Percentiles rank a stretch among this genome's conserved stretches.
Evolutionary conservation across 2,329 filamentous ascomycete genomes (phyloP).

Genomic region (Exophiala bonariae): DNA sequence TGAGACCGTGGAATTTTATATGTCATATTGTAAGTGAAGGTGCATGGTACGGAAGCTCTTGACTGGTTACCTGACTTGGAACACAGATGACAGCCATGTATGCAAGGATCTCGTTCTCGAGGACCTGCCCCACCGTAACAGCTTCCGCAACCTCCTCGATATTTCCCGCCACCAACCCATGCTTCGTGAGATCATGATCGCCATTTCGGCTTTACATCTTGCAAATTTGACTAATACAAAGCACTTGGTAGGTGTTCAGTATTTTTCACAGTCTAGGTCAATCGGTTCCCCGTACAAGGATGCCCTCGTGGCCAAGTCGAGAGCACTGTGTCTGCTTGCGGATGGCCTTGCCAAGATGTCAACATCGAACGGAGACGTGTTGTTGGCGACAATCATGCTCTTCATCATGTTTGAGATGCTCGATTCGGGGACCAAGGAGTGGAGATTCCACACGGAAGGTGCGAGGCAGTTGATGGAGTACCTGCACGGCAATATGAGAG

Average conservation of each 20-base stretch:
- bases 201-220: slow-evolving; percentile 32
- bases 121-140: slow-evolving; percentile 46
- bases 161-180: slow-evolving; percentile 46
- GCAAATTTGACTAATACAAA: slow-evolving; percentile 3
- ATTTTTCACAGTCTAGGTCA: background rate
- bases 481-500: slow-evolving; percentile 30
- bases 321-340: background rate
- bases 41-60: no score
- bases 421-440: slow-evolving; percentile 52
- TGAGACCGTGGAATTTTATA: no score
- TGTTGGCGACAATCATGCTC: slow-evolving; percentile 47
- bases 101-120: slow-evolving; percentile 49
- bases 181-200: slow-evolving; percentile 47
- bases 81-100: slow-evolving; percentile 33
- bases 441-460: slow-evolving; percentile 53
- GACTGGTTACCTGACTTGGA: no score
- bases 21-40: no score
- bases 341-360: background rate
- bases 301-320: background rate
- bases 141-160: slow-evolving; percentile 49
- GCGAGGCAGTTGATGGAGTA: slow-evolving; percentile 48
- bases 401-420: slow-evolving; percentile 53
- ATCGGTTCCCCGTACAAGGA: background rate
- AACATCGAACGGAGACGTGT: slow-evolving; percentile 41
- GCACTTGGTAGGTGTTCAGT: no score